Evolutionary conservation across 768 basidiomycete genomes (phyloP).

Genomic region (Hypsizygus marmoreus): DNA sequence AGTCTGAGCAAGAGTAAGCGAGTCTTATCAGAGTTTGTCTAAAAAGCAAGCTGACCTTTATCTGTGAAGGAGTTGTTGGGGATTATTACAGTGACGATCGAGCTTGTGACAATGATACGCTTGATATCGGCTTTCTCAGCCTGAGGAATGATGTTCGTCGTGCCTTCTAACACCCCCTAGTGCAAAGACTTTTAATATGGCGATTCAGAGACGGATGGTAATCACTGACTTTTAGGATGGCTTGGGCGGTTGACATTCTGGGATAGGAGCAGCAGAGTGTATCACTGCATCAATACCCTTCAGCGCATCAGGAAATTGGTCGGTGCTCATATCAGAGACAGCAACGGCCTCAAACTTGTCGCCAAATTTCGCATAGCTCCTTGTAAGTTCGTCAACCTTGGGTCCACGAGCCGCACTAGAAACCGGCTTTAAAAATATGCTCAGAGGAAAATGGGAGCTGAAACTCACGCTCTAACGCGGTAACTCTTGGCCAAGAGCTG

Average conservation of each 20-base stretch:
- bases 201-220: not conserved
- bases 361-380: conserved; percentile 18
- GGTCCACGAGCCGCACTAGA: conserved; percentile 20
- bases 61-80: conserved; percentile 25
- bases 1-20: conserved; percentile 12
- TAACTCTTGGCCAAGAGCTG: conserved; percentile 48
- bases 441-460: not conserved
- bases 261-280: conserved; percentile 43
- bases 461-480: conserved; percentile 46
- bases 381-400: conserved; percentile 18
- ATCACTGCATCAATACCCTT: conserved; percentile 51
- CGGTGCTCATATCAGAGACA: conserved; percentile 32
- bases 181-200: not conserved
- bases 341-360: conserved; percentile 14
- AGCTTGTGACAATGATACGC: conserved; percentile 42
- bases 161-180: conserved; percentile 40
- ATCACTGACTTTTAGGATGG: conserved; percentile 24
- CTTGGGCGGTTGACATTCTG: conserved; percentile 26
- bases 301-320: conserved; percentile 50
- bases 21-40: not conserved
- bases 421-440: not conserved
- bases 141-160: conserved; percentile 42
- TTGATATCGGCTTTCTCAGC: conserved; percentile 37
- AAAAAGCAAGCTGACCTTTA: conserved; percentile 22
- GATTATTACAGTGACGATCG: conserved; percentile 31